These are phyloP conservation scores for Phyllosticta ampelicida DNA, from an alignment of 2,329 filamentous ascomycete species.

Conservation along the genomic window DNA sequence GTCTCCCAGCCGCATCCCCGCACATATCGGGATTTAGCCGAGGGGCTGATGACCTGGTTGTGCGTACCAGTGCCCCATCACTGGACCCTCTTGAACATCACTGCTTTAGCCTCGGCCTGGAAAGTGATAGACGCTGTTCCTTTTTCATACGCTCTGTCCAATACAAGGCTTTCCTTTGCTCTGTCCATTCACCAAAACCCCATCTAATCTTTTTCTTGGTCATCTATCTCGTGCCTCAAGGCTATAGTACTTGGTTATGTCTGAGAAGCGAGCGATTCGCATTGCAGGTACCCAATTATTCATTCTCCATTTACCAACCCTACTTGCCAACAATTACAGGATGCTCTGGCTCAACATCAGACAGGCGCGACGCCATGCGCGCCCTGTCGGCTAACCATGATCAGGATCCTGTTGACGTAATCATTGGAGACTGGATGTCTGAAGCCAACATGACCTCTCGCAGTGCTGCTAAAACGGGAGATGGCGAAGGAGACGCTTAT, in stretches of 20 bases:
- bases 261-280: background rate
- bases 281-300: background rate
- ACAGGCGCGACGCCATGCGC: constrained; percentile 24
- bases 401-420: constrained; percentile 23
- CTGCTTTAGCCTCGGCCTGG: background rate
- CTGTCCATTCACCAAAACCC: background rate
- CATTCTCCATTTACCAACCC: background rate
- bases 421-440: constrained; percentile 24
- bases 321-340: constrained; percentile 11
- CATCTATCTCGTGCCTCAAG: no score
- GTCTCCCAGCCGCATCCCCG: background rate
- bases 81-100: background rate
- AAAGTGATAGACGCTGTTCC: background rate
- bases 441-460: constrained; percentile 23
- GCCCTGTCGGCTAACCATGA: constrained; percentile 19
- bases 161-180: background rate
- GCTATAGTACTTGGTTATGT: background rate
- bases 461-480: constrained; percentile 9
- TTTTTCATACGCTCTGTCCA: background rate
- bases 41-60: background rate
- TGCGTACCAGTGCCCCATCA: background rate
- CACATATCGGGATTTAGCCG: background rate
- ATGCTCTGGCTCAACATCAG: constrained; percentile 23
- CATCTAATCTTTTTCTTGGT: background rate
- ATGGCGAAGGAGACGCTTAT: constrained; percentile 32